Evolutionary conservation across 768 basidiomycete species (phyloP), one percentile per base, ranked within the genome.

Genomic region (Phlegmacium glaucopus): DNA sequence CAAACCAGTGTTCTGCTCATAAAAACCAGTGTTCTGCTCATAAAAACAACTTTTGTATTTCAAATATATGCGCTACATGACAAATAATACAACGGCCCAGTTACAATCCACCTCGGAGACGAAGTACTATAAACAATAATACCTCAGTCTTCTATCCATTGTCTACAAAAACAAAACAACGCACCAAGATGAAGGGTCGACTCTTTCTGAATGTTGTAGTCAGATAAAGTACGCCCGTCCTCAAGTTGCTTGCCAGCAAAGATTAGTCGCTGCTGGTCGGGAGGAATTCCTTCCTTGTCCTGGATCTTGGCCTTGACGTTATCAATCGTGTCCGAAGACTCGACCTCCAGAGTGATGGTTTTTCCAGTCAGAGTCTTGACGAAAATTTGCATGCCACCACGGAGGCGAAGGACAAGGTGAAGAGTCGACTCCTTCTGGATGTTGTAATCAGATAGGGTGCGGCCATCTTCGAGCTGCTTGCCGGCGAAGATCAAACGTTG

Each of bases 241-340:
- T 93, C 89, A 16, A 91, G 70, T 63, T 91, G 89, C 74, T 92
- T 91, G 34, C 90, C 90, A 44, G 89, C 90, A 57, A 91, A 92
- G 67, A 83, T 88, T 49, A 90, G 50, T 80, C 87, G 44, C 80
- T 71, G 25, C 44, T 65, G 65, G 55, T 70, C 65, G 37, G 68
- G 66, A 16, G 66, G 65, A 41, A 70, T 65, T 5, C 80, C 83
- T 53, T 85, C 85, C 75, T 86, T 86, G 68, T 85, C 84, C 63
- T 85, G 83, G 48, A 85, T 85, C 71, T 84, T 85, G 13, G 78
- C 72, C 71, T 84, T 85, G 47, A 85, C 84, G 48, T 84, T 83
- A 65, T 85, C 84, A 55, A 86, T 85, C 25, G 84, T 85, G 59
- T 85, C 83, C 1, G 79, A 81, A 0, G 83, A 84, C 62, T 86